Base-by-base conservation (phyloP, 306 rosid species). In the Ammopiptanthus mongolicus region DNA sequence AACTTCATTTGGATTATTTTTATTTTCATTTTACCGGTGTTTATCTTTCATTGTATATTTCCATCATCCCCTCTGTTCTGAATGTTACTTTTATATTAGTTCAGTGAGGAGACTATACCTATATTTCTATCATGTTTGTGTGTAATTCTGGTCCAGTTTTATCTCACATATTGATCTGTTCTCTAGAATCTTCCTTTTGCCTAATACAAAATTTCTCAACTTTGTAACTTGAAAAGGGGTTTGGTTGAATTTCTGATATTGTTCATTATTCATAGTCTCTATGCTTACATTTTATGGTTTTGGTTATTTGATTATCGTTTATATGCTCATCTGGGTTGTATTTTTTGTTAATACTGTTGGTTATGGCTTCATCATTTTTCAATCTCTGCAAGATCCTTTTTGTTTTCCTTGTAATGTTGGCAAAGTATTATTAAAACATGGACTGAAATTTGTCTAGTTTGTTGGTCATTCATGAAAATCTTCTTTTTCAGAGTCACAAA, bases 401-500 rank as follows among this genome's bases (percentile, higher is more conserved):
- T 7, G 48, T n/a, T 11, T 53, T 44, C 0, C 52, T 36, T 73
- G 29, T 81, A 48, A 67, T 36, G 0, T 67, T 34, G 50, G 67
- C 36, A 55, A 47, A 22, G 7, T 70, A 62, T 75, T 50, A 34
- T 71, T 56, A 8, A 23, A 33, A 60, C 25, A 68, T 64, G 29
- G 33, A 44, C 44, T 36, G 51, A 12, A 31, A 13, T 53, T 56
- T 77, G 47, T 53, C n/a, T 69, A 56, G 21, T 56, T 62, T 34
- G 73, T 25, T 51, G 70, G 12, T 72, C 64, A 15, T 78, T 83
- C 33, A 65, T 81, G 50, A 58, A 34, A 65, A 31, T 61, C 21
- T 81, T 55, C 33, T 39, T 14, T 68, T 37, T 53, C 34, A 34
- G 8, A 50, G 64, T 80, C 64, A 80, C 75, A 62, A 78, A 64